phyloP scores from a whole-genome alignment of 345 rosid species.

The Rubroshorea leprosula region DNA sequence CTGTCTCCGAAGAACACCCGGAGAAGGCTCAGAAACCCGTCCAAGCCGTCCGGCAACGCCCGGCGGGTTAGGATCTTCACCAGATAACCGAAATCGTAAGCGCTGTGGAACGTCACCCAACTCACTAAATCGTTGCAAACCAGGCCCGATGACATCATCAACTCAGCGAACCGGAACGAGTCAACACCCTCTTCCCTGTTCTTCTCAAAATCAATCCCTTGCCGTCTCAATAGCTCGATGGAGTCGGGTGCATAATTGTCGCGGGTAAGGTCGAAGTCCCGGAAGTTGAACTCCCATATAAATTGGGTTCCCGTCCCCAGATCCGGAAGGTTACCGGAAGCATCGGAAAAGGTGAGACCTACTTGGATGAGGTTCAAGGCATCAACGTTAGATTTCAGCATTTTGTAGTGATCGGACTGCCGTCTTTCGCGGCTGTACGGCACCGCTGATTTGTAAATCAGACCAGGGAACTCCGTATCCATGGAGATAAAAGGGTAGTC shows the following conservation, averaged over 20 bases:
- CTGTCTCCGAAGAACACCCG: conserved; percentile 55
- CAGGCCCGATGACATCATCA: conserved; percentile 83
- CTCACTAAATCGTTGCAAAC: conserved; percentile 67
- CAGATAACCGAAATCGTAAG: conserved; percentile 87
- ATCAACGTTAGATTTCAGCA: conserved; percentile 78
- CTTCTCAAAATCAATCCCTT: conserved; percentile 71
- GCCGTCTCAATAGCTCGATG: conserved; percentile 63
- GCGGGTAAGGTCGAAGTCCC: conserved; percentile 57
- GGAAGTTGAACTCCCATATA: conserved; percentile 86
- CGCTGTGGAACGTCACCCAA: conserved; percentile 92
- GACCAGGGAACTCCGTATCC: conserved; percentile 91
- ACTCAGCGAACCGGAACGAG: conserved; percentile 60
- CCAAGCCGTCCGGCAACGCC: conserved; percentile 39
- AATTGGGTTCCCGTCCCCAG: conserved; percentile 35
- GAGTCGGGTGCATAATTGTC: conserved; percentile 81
- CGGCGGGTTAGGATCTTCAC: conserved; percentile 73
- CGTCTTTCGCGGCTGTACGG: conserved; percentile 19
- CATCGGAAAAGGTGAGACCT: conserved; percentile 66
- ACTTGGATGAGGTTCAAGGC: conserved; percentile 71
- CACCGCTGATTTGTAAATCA: conserved; percentile 30
- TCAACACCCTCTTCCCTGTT: conserved; percentile 53
- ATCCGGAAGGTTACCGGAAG: conserved; percentile 54
- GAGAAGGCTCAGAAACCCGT: conserved; percentile 40
- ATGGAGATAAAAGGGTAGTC: conserved; percentile 58
- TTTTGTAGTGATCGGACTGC: conserved; percentile 58